Evolutionary conservation across 805 yeast genomes (phyloP).

Genomic region (Phaffomyces thermotolerans): DNA sequence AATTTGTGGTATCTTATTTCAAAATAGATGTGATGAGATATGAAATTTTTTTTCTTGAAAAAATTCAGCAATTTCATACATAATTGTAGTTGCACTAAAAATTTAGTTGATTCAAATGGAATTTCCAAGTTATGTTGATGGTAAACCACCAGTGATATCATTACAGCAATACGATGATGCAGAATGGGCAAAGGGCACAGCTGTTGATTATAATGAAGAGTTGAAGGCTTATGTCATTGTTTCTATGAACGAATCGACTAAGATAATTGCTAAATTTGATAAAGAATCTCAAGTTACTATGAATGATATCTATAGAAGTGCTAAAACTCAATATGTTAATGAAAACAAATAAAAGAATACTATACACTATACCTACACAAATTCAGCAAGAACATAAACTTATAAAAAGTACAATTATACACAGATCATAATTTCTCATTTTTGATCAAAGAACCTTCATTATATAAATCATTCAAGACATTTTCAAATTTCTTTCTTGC

Average conservation of each 20-base stretch:
- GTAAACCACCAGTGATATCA: conserved; percentile 40
- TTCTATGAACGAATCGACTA: conserved; percentile 35
- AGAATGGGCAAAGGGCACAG: conserved; percentile 43
- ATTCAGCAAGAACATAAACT: too few species aligned
- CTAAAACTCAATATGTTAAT: conserved; percentile 27
- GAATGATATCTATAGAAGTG: conserved; percentile 39
- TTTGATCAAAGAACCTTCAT: conserved; percentile 38
- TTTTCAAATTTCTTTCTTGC: conserved; percentile 38
- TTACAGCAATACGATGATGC: conserved; percentile 44
- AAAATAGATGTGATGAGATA: not conserved
- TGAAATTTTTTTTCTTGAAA: not conserved
- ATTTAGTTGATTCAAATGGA: not conserved
- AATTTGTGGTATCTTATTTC: not conserved
- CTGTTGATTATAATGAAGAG: conserved; percentile 33
- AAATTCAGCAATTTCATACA: not conserved
- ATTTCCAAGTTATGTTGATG: conserved; percentile 38
- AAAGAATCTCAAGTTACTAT: conserved; percentile 31
- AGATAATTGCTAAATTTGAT: conserved; percentile 38
- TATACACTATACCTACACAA: too few species aligned
- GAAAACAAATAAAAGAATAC: too few species aligned
- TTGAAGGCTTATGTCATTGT: conserved; percentile 35
- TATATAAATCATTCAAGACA: conserved; percentile 38
- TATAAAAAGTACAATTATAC: too few species aligned
- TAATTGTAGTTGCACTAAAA: too few species aligned
- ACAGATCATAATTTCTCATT: conserved; percentile 16